phyloP scores from a whole-genome alignment of 2,329 filamentous ascomycete genomes.

The Pseudogymnoascus sp. region DNA sequence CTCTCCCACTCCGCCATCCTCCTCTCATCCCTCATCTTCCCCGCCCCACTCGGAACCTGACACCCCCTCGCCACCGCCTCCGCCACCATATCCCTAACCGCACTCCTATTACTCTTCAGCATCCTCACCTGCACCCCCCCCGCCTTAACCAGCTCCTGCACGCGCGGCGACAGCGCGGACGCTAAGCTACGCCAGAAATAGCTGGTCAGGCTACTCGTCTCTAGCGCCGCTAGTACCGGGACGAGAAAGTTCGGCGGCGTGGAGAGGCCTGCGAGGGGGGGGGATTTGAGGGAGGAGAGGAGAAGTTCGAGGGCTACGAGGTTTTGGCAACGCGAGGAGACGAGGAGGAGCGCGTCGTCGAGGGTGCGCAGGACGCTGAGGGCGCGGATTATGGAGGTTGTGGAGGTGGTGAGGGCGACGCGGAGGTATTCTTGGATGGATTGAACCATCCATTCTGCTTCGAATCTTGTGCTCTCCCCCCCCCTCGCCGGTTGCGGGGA shows the following conservation, averaged over 20 bases:
- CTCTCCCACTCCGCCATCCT: slow-evolving; percentile 65
- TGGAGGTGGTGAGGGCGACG: slow-evolving; percentile 68
- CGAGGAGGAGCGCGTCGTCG: slow-evolving; percentile 72
- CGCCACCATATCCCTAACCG: slow-evolving; percentile 66
- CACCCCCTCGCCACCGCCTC: slow-evolving; percentile 78
- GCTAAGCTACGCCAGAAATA: slow-evolving; percentile 94
- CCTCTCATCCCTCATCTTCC: slow-evolving; percentile 60
- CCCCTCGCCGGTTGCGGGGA: slow-evolving; percentile 55
- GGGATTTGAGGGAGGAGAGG: slow-evolving; percentile 59
- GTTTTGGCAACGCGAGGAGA: slow-evolving; percentile 80
- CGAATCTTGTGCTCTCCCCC: slow-evolving; percentile 43
- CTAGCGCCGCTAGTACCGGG: slow-evolving; percentile 66
- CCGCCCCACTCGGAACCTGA: slow-evolving; percentile 50
- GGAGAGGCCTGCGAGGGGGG: slow-evolving; percentile 47
- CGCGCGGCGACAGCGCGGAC: slow-evolving; percentile 62
- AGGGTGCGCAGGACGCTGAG: slow-evolving; percentile 73
- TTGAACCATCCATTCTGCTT: slow-evolving; percentile 64
- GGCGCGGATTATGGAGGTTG: slow-evolving; percentile 65
- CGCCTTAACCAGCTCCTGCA: slow-evolving; percentile 75
- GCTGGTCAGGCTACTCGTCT: slow-evolving; percentile 77
- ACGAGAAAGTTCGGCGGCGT: slow-evolving; percentile 50
- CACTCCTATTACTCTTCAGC: slow-evolving; percentile 65
- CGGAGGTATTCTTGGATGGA: slow-evolving; percentile 77
- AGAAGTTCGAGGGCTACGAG: slow-evolving; percentile 80
- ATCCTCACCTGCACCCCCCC: slow-evolving; percentile 80